A percentile compares a stretch with the other conserved stretches of the same genome.
Conservation (phyloP, 1,284 basidiomycete genomes). For the Apiotrichum siamense region DNA sequence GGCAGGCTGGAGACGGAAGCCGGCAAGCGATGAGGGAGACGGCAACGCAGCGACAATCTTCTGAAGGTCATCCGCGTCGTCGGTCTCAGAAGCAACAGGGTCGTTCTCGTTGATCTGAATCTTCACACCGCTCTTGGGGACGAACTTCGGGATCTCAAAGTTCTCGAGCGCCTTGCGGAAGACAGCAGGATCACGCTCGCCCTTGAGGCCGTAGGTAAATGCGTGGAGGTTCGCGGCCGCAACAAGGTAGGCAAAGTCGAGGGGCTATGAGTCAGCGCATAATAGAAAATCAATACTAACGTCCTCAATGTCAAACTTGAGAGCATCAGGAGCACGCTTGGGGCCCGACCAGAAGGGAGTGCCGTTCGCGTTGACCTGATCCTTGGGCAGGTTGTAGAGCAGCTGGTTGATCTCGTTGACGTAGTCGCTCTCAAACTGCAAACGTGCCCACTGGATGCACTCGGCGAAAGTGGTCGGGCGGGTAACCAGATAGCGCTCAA, state of each 20-base stretch:
- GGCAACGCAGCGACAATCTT: slow-evolving; percentile 65
- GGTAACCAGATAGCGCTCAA: slow-evolving; percentile 83
- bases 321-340: slow-evolving; percentile 92
- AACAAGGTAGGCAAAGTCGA: slow-evolving; percentile 84
- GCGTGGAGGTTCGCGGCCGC: slow-evolving; percentile 95
- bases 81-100: slow-evolving; percentile 58
- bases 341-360: slow-evolving; percentile 97
- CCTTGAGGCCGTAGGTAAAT: slow-evolving; percentile 95
- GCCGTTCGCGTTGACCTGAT: slow-evolving; percentile 79
- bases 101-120: slow-evolving; percentile 95
- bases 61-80: slow-evolving; percentile 54
- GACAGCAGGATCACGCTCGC: slow-evolving; percentile 68
- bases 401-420: slow-evolving; percentile 91
- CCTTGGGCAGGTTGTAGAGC: slow-evolving; percentile 88
- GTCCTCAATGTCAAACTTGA: slow-evolving; percentile 78
- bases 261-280: slow-evolving; percentile 54
- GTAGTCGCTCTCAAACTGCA: slow-evolving; percentile 94
- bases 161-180: slow-evolving; percentile 81
- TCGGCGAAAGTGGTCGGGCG: slow-evolving; percentile 95
- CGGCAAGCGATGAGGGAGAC: slow-evolving; percentile 81
- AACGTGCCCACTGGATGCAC: slow-evolving; percentile 93
- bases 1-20: slow-evolving; percentile 88
- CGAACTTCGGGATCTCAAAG: slow-evolving; percentile 89
- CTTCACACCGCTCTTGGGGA: slow-evolving; percentile 84
- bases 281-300: slow-evolving; percentile 52